These are phyloP conservation scores for Aurinia saxatilis DNA, from an alignment of 345 rosid species.

Conservation along the genomic window DNA sequence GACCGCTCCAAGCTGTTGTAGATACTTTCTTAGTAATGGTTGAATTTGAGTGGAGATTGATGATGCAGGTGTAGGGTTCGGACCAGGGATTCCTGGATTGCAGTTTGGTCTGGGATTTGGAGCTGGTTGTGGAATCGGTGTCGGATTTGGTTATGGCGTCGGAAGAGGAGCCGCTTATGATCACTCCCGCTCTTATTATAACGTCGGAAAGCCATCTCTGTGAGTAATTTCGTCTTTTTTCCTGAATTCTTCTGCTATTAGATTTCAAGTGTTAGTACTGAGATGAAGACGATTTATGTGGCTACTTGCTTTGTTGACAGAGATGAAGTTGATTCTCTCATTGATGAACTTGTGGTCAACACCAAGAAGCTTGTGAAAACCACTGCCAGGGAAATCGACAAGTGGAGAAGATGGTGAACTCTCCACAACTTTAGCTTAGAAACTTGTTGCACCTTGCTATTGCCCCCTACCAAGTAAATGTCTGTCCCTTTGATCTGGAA, in stretches of 20 bases:
- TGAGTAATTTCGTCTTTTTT: slow-evolving; percentile 4
- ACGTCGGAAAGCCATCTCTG: slow-evolving; percentile 32
- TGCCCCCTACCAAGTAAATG: too few species aligned
- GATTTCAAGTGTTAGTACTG: background rate
- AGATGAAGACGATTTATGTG: background rate
- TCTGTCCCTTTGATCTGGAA: background rate
- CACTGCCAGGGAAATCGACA: slow-evolving; percentile 70
- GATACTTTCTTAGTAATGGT: background rate
- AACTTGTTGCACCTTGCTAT: background rate
- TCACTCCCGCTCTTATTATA: slow-evolving; percentile 20
- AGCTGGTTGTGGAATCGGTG: slow-evolving; percentile 82
- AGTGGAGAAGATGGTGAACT: slow-evolving; percentile 64
- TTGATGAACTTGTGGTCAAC: slow-evolving; percentile 52
- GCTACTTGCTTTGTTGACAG: slow-evolving; percentile 27
- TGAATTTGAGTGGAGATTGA: background rate
- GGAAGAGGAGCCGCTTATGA: slow-evolving; percentile 79
- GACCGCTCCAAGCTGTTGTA: background rate
- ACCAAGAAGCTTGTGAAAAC: slow-evolving; percentile 60
- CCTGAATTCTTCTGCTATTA: background rate
- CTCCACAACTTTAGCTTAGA: background rate
- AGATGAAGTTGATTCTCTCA: slow-evolving; percentile 51
- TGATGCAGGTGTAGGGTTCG: slow-evolving; percentile 59
- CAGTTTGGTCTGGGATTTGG: slow-evolving; percentile 75
- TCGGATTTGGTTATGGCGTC: slow-evolving; percentile 81
- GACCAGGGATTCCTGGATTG: slow-evolving; percentile 82